phyloP scores from a whole-genome alignment of 345 rosid genomes.

The Punica granatum region DNA sequence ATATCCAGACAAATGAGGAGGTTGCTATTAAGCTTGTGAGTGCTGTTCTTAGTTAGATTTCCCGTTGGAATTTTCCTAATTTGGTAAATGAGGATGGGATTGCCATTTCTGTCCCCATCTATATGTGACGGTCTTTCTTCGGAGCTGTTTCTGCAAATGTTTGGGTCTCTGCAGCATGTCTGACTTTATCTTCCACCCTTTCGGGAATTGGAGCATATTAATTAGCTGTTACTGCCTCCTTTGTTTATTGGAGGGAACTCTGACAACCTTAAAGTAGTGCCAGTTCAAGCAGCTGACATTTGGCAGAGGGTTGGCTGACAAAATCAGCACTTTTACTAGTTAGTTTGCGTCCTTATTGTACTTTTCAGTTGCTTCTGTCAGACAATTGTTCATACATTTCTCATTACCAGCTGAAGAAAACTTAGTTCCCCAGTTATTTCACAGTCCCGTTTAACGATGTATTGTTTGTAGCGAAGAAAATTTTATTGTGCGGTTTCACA shows the following conservation, averaged over 20 bases:
- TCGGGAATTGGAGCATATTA: background rate
- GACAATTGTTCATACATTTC: background rate
- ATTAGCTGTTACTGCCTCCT: background rate
- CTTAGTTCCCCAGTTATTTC: background rate
- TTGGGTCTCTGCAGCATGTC: background rate
- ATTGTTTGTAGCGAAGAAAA: no score
- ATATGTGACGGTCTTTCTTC: background rate
- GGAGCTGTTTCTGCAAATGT: background rate
- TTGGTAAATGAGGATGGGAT: background rate
- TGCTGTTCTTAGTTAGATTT: background rate
- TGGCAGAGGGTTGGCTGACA: background rate
- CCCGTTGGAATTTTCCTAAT: background rate
- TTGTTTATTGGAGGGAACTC: background rate
- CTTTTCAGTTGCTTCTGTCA: background rate
- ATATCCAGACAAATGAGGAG: slow-evolving; percentile 85
- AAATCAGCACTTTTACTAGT: background rate
- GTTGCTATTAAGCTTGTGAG: slow-evolving; percentile 96
- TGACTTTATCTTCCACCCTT: background rate
- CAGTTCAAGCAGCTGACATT: background rate
- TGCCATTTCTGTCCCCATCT: background rate
- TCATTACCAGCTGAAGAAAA: background rate
- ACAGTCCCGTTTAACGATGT: background rate
- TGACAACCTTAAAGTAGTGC: slow-evolving; percentile 3
- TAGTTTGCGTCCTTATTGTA: background rate
- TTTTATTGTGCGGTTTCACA: no score